Evolutionary conservation across 139 green algal genomes (phyloP), one percentile per base, ranked within the genome.

Genomic region (Volvox africanus): DNA sequence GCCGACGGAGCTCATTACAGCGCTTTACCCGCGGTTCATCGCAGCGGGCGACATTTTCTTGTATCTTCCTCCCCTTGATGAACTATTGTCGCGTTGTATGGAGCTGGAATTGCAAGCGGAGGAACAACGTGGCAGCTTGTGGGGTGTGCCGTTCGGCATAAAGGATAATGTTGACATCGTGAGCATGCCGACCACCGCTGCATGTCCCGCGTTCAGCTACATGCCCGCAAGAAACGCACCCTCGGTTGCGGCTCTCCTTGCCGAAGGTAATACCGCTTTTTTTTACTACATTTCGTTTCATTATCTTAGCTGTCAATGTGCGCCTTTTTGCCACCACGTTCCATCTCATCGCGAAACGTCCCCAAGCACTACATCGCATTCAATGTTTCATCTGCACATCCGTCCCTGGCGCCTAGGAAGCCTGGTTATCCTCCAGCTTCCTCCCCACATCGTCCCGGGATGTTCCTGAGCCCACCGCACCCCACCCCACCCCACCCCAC

Each of bases 101-200:
- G 83, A 90, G 28, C 88, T 97, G 35, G 95, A 97, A 73, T 67
- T 55, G 1, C 73, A 93, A 61, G 91, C 90, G 1, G 35, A 78
- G 22, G 68, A 65, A 24, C 22, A 93, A 28, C 24, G 95, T 2
- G 92, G 94, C 21, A 78, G 87, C 1, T 93, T 98, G 77, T 97
- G 93, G 92, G 96, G 96, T 30, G 82, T 97, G 16, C 95, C 95
- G 0, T 98, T 97, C 90, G 96, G 93, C 24, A 94, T 97, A 0
- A 98, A 98, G 88, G 96, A 98, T 92, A 98, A 98, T 82, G 96
- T 98, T 22, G 96, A 97, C 85, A 95, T 98, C 17, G 94, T 83
- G 21, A 95, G 93, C 28, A 93, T 93, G 69, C 92, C 94, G 37
- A 98, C 96, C 14, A 98, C 96, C 19, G 95, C 94, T 37, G 96